These are phyloP conservation scores for Dissophora ornata DNA, from an alignment of 192 early-diverging fungal genomes.

Conservation along the genomic window DNA sequence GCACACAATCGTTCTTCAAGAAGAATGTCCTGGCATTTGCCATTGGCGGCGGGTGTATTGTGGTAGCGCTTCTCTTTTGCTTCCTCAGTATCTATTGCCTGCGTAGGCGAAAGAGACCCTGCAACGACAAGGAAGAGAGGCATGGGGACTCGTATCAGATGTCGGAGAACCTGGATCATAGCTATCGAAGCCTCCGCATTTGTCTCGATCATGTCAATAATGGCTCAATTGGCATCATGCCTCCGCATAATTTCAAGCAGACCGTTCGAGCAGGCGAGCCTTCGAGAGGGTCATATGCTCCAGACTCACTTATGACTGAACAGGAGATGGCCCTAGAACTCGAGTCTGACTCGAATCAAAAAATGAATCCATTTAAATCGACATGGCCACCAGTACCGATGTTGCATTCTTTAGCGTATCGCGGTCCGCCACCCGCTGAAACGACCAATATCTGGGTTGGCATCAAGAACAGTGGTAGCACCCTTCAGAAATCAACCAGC, in stretches of 20 bases:
- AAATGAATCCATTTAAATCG: conserved; percentile 6
- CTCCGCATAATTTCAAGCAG: conserved; percentile 6
- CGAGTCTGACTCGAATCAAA: conserved; percentile 2
- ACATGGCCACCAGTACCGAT: conserved; percentile 6
- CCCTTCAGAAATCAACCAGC: conserved; percentile 11
- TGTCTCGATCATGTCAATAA: conserved; percentile 27
- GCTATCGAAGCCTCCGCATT: conserved; percentile 29
- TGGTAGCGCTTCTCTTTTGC: conserved; percentile 15
- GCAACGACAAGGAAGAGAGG: conserved; percentile 6
- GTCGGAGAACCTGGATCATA: conserved; percentile 16
- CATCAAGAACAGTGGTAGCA: background rate
- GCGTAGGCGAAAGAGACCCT: conserved; percentile 11
- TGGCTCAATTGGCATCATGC: conserved; percentile 4
- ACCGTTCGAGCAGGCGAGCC: background rate
- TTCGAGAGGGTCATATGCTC: conserved; percentile 6
- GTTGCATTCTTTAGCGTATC: background rate
- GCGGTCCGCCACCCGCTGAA: background rate
- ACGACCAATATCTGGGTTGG: background rate
- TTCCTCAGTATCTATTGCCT: conserved; percentile 26
- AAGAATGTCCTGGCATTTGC: conserved; percentile 22
- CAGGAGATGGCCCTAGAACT: conserved; percentile 31
- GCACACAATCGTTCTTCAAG: conserved; percentile 13
- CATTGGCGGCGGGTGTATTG: conserved; percentile 11
- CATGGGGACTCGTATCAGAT: conserved; percentile 35
- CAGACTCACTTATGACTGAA: conserved; percentile 34